phyloP scores from a whole-genome alignment of 1,284 basidiomycete species.

The Melampsora occidentalis region DNA sequence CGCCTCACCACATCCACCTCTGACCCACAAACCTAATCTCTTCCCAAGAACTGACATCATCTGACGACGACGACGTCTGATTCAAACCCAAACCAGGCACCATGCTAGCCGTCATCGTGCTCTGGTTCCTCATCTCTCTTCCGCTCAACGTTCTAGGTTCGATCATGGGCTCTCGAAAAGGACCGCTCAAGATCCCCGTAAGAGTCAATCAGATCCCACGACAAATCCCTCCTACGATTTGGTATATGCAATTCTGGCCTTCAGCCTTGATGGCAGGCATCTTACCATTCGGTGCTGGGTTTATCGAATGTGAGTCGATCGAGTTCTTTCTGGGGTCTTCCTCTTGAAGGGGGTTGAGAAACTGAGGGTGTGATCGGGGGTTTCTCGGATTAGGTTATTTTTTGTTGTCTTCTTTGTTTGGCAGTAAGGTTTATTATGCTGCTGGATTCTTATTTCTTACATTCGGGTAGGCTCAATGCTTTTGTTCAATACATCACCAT shows the following conservation, averaged over 20 bases:
- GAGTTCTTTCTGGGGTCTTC: too few relatives aligned
- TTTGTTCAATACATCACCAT: background rate
- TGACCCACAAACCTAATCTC: too few relatives aligned
- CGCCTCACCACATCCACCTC: background rate
- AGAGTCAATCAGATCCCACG: slow-evolving; percentile 83
- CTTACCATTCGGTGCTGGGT: slow-evolving; percentile 72
- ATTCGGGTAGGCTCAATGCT: slow-evolving; percentile 10
- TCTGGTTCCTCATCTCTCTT: slow-evolving; percentile 96
- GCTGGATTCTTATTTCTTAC: slow-evolving; percentile 93
- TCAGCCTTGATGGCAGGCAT: slow-evolving; percentile 81
- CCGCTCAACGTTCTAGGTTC: slow-evolving; percentile 64
- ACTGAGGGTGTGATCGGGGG: too few relatives aligned
- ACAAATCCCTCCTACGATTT: slow-evolving; percentile 54
- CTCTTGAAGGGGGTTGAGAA: too few relatives aligned
- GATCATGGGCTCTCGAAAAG: slow-evolving; percentile 80
- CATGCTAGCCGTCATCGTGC: slow-evolving; percentile 76
- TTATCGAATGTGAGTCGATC: slow-evolving; percentile 42
- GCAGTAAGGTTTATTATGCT: slow-evolving; percentile 62
- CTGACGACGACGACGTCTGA: background rate
- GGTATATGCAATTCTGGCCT: slow-evolving; percentile 59
- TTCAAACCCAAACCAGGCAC: slow-evolving; percentile 52
- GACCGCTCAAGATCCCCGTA: slow-evolving; percentile 64
- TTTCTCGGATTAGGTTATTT: slow-evolving; percentile 21
- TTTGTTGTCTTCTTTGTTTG: slow-evolving; percentile 31
- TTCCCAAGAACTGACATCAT: background rate